Percentiles rank a stretch among this genome's conserved stretches.
phyloP scores from a whole-genome alignment of 257 asterid genomes.

The Apocynum venetum region DNA sequence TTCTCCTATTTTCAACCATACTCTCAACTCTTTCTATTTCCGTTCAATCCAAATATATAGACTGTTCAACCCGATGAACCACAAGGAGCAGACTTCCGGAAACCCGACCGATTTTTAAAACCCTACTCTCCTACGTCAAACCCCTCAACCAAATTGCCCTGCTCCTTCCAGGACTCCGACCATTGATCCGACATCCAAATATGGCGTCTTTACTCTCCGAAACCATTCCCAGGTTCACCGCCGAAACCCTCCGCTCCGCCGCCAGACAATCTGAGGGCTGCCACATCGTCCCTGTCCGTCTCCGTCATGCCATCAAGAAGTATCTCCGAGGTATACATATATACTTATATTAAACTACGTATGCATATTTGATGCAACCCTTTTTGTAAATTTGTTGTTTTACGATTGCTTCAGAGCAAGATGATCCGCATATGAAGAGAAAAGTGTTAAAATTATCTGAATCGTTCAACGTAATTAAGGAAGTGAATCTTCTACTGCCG shows the following conservation, averaged over 20 bases:
- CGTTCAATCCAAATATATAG: too few relatives aligned
- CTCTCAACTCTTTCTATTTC: too few relatives aligned
- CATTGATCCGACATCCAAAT: constrained; percentile 1
- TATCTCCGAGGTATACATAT: constrained; percentile 52
- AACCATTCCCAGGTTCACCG: constrained; percentile 69
- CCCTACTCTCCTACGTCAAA: constrained; percentile 5
- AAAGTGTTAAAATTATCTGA: constrained; percentile 75
- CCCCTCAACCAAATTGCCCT: background rate
- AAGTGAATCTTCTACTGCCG: constrained; percentile 70
- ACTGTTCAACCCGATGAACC: too few relatives aligned
- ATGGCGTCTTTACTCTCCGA: constrained; percentile 66
- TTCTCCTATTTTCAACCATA: too few relatives aligned
- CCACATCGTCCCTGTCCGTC: constrained; percentile 62
- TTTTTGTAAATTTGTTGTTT: background rate
- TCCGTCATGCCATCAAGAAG: constrained; percentile 74
- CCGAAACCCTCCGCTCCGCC: constrained; percentile 78
- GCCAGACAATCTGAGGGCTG: constrained; percentile 84
- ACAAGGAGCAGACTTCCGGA: background rate
- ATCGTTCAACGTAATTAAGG: constrained; percentile 70
- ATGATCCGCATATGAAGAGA: constrained; percentile 70
- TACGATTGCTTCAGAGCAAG: constrained; percentile 49
- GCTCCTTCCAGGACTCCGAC: constrained; percentile 16
- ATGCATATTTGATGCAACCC: background rate
- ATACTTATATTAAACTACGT: background rate
- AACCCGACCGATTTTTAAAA: background rate